Base-by-base conservation (phyloP, 1,284 basidiomycete genomes). In the Blastosporella zonata region DNA sequence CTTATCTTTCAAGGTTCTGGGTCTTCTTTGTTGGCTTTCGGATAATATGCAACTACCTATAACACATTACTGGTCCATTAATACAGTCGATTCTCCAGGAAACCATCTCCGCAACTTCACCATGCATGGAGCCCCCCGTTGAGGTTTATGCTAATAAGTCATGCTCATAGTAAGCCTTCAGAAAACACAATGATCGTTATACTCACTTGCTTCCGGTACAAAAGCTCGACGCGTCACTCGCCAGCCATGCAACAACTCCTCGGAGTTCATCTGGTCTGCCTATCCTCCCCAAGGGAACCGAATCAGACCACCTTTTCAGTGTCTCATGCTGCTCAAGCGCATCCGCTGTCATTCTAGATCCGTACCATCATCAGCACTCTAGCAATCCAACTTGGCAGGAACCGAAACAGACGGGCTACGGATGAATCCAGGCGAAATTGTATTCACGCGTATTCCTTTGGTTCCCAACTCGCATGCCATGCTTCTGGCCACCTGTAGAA, bases 301-400 rank as follows among this genome's bases (percentile, higher is more conserved):
- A 62, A 50, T 66, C 67, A 20, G 85, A 82, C 87, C 87, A 90
- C 61, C 83, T 84, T n/a, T 74, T 76, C 6, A 81, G 63, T 43
- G 90, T 68, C 50, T 82, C 74, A 2, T 87, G 86, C 60, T 87
- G 74, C 31, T 66, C 70, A 63, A 90, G 84, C 27, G 90, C 70
- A 66, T 81, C 87, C 29, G 83, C 83, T 21, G 88, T 90, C 85
- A 91, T 88, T 55, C 84, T 34, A 85, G 87, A 83, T 87, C 86
- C 55, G 13, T 22, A 4, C 81, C 82, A 52, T 36, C 49, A 31
- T 46, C 37, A 46, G 13, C 10, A 20, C 18, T 18, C 8, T 22
- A 10, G 12, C 21, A 3, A 12, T 31, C 12, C 3, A 9, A 31
- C 3, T 12, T 31, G 29, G 12, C 25, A 12, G 21, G 13, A 0